Evolutionary conservation across 352 stramenopile genomes (phyloP).

Genomic region (Lagenidium sp.): DNA sequence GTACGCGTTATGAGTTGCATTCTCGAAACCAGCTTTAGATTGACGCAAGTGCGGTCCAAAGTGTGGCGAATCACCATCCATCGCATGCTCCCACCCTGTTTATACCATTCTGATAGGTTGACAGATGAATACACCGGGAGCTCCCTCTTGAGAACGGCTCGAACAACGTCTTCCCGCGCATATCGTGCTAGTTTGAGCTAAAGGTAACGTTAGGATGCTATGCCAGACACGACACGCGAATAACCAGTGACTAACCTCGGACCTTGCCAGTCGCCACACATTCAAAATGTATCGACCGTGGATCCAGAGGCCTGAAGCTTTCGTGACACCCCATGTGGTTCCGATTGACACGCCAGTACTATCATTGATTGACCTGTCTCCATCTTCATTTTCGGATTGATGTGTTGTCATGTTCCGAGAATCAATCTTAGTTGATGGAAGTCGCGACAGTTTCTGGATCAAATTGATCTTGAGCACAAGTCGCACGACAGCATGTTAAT

Average conservation of each 20-base stretch:
- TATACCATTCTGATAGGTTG: conserved; percentile 35
- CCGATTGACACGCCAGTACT: conserved; percentile 31
- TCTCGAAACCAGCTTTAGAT: conserved; percentile 36
- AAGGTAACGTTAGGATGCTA: conserved; percentile 1
- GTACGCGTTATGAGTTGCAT: conserved; percentile 62
- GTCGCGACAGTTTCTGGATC: conserved; percentile 21
- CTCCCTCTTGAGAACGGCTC: conserved; percentile 32
- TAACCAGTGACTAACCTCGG: conserved; percentile 40
- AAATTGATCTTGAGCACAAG: conserved; percentile 10
- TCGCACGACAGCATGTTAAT: too few species aligned
- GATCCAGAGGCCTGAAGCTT: conserved; percentile 84
- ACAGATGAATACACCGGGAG: conserved; percentile 31
- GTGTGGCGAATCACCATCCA: conserved; percentile 27
- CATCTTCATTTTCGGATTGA: conserved; percentile 14
- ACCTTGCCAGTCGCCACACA: conserved; percentile 85
- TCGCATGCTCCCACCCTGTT: conserved; percentile 2
- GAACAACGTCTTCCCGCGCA: conserved; percentile 42
- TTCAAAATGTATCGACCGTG: conserved; percentile 88
- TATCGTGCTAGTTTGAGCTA: conserved; percentile 59
- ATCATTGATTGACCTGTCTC: conserved; percentile 9
- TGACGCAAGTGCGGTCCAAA: conserved; percentile 11
- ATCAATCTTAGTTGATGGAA: conserved; percentile 18
- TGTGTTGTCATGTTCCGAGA: conserved; percentile 14
- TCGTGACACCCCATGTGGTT: conserved; percentile 70
- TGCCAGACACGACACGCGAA: not conserved